Evolutionary conservation across 176 grass and related monocot genomes (phyloP).

Genomic region (Aegilops sharonensis): DNA sequence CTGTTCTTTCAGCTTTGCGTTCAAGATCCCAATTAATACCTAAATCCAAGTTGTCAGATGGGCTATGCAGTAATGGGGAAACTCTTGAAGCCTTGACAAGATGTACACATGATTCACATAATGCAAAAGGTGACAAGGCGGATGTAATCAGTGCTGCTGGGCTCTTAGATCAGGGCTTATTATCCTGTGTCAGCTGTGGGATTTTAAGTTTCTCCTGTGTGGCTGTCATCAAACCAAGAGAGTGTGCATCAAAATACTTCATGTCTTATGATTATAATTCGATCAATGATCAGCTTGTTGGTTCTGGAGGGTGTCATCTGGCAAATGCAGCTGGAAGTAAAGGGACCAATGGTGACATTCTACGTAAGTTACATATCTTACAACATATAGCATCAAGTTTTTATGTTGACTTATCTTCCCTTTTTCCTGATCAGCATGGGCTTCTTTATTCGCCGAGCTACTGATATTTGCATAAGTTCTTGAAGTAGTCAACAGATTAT

Average conservation of each 20-base stretch:
- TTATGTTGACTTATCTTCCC: not conserved
- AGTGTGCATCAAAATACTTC: conserved; percentile 57
- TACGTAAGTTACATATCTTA: conserved; percentile 35
- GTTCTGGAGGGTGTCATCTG: conserved; percentile 30
- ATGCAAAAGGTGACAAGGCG: conserved; percentile 40
- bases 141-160: conserved; percentile 38
- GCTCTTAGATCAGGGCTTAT: conserved; percentile 77
- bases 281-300: conserved; percentile 43
- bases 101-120: conserved; percentile 39
- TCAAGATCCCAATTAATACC: conserved; percentile 43
- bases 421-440: not conserved
- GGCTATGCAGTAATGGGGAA: conserved; percentile 39
- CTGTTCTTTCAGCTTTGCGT: conserved; percentile 48
- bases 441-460: not conserved
- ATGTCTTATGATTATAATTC: conserved; percentile 66
- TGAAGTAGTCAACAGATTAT: not conserved
- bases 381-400: not conserved
- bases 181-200: conserved; percentile 91
- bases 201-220: conserved; percentile 99
- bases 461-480: not conserved
- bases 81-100: conserved; percentile 31
- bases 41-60: conserved; percentile 45
- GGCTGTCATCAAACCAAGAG: conserved; percentile 84
- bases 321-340: conserved; percentile 21
- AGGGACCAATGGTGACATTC: conserved; percentile 13